Conservation (phyloP, 2,329 filamentous ascomycete species). For the Cercospora zeina region DNA sequence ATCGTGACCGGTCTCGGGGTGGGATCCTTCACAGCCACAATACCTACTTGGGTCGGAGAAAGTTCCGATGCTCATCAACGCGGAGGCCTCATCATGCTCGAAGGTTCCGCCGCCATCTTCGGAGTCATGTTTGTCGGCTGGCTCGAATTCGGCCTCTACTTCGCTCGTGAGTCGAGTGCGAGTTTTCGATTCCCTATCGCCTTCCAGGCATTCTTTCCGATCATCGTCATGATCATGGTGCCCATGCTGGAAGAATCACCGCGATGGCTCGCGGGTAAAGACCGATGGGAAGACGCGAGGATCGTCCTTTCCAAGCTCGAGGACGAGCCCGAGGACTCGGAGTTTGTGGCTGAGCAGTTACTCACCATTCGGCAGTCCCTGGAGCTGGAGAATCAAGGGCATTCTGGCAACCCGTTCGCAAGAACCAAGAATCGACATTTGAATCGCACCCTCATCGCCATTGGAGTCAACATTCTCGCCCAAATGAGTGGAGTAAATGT, state of each 20-base stretch:
- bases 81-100: constrained; percentile 28
- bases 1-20: constrained; percentile 53
- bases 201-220: constrained; percentile 48
- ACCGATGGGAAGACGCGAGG: constrained; percentile 30
- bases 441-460: constrained; percentile 33
- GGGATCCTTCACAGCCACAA: constrained; percentile 31
- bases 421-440: constrained; percentile 32
- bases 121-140: constrained; percentile 33
- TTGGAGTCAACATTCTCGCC: constrained; percentile 33
- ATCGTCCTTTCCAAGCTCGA: constrained; percentile 35
- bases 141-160: constrained; percentile 33
- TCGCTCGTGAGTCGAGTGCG: constrained; percentile 27
- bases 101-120: constrained; percentile 31
- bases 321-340: constrained; percentile 29
- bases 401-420: constrained; percentile 33
- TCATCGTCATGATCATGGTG: constrained; percentile 40
- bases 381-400: constrained; percentile 28
- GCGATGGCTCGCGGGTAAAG: constrained; percentile 33
- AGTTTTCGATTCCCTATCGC: constrained; percentile 45
- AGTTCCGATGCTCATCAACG: constrained; percentile 28
- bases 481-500: constrained; percentile 34
- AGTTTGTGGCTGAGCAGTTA: constrained; percentile 25
- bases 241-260: constrained; percentile 39
- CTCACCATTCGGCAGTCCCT: constrained; percentile 30
- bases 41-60: constrained; percentile 30